Evolutionary conservation across 2,329 filamentous ascomycete species (phyloP).

Genomic region (Pseudogymnoascus sp.): DNA sequence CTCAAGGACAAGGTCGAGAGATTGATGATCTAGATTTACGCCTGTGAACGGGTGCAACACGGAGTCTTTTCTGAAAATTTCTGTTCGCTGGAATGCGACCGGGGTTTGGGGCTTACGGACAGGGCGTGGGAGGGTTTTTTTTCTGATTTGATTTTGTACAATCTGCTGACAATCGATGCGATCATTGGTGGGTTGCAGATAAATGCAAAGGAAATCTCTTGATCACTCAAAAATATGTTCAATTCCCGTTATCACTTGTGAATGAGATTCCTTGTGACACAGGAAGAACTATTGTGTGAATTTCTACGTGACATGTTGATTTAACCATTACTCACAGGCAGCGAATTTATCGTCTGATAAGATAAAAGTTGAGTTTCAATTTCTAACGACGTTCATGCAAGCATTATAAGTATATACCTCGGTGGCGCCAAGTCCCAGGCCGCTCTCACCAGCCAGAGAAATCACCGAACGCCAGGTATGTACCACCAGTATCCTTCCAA

Average conservation of each 20-base stretch:
- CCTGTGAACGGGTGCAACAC: neutral
- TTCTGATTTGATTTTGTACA: constrained; percentile 5
- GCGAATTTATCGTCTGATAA: neutral
- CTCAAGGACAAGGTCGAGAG: constrained; percentile 95
- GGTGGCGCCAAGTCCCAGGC: constrained; percentile 1
- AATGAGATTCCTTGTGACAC: constrained; percentile 8
- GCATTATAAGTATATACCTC: constrained; percentile 5
- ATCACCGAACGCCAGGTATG: constrained; percentile 6
- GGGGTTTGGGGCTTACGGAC: constrained; percentile 4
- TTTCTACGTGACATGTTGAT: constrained; percentile 4
- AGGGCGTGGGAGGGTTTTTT: neutral
- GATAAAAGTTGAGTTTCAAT: neutral
- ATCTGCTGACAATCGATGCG: constrained; percentile 4
- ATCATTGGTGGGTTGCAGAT: neutral
- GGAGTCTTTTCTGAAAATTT: constrained; percentile 1
- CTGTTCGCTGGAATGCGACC: constrained; percentile 7
- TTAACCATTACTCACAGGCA: neutral
- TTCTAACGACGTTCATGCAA: neutral
- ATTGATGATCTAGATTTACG: constrained; percentile 67
- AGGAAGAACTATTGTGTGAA: constrained; percentile 8
- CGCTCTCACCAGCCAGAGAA: constrained; percentile 7
- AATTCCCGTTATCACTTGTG: constrained; percentile 9
- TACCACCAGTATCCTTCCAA: neutral
- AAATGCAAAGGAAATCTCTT: constrained; percentile 2
- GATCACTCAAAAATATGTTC: constrained; percentile 8